A percentile compares a stretch with the other conserved stretches of the same genome.
These are phyloP conservation scores for Peniophora sp. DNA, from an alignment of 1,284 basidiomycete species.

Conservation along the genomic window DNA sequence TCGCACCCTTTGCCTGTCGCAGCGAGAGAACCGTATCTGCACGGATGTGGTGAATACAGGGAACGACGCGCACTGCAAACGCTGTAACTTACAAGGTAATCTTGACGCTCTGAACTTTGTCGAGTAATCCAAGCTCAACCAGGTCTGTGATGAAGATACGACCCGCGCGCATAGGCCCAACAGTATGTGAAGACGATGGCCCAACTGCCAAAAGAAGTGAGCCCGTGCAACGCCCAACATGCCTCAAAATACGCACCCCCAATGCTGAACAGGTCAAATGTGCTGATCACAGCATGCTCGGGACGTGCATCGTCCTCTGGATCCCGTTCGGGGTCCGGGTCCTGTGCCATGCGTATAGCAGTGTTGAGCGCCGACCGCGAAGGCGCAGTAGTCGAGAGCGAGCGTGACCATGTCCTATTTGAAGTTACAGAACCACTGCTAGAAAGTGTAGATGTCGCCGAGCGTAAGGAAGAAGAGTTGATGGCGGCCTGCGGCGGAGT, in stretches of 20 bases:
- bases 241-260: conserved; percentile 48
- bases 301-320: conserved; percentile 16
- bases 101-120: conserved; percentile 76
- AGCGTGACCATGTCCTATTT: too few species aligned
- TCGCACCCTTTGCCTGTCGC: conserved; percentile 80
- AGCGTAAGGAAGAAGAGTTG: too few species aligned
- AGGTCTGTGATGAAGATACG: conserved; percentile 83
- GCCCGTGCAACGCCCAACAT: conserved; percentile 27
- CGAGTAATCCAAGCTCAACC: conserved; percentile 59
- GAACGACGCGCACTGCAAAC: too few species aligned
- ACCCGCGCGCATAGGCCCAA: conserved; percentile 90
- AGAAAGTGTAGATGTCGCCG: too few species aligned
- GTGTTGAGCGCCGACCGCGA: too few species aligned
- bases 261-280: conserved; percentile 92
- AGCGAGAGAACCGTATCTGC: conserved; percentile 69
- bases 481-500: too few species aligned
- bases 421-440: too few species aligned
- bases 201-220: conserved; percentile 29
- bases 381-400: too few species aligned
- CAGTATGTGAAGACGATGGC: conserved; percentile 61
- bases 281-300: conserved; percentile 91
- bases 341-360: too few species aligned
- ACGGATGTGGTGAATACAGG: background rate
- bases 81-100: conserved; percentile 72
- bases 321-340: background rate